These are phyloP conservation scores for Pseudocercospora ulei DNA, from an alignment of 2,329 filamentous ascomycete genomes.

Conservation along the genomic window DNA sequence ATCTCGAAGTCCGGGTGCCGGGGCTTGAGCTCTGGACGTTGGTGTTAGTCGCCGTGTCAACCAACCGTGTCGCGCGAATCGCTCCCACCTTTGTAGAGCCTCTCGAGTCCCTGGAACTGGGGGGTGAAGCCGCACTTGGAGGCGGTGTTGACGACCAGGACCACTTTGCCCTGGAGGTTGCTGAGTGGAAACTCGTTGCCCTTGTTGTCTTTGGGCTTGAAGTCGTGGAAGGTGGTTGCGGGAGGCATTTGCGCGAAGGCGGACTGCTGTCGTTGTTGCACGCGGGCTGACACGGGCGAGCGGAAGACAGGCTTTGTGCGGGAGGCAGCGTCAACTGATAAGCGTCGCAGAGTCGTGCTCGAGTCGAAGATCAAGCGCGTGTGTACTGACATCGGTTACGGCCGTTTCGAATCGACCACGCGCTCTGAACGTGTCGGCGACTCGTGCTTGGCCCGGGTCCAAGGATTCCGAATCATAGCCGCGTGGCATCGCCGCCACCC, in stretches of 20 bases:
- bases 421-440: no score
- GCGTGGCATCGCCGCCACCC: no score
- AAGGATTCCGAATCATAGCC: conserved; percentile 3
- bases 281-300: conserved; percentile 5
- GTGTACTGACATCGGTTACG: conserved; percentile 5
- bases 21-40: conserved; percentile 46
- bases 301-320: conserved; percentile 5
- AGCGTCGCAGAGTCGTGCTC: conserved; percentile 5
- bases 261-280: conserved; percentile 9
- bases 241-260: conserved; percentile 49
- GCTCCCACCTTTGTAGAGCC: conserved; percentile 61
- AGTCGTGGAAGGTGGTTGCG: conserved; percentile 68
- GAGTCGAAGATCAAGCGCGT: conserved; percentile 2
- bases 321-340: conserved; percentile 5
- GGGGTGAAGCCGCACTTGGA: conserved; percentile 98
- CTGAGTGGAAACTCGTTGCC: conserved; percentile 51
- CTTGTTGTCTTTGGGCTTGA: conserved; percentile 9
- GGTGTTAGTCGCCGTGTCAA: conserved; percentile 7
- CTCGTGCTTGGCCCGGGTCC: conserved; percentile 1
- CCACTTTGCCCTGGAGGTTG: conserved; percentile 77
- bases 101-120: conserved; percentile 84
- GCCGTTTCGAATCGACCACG: conserved; percentile 4
- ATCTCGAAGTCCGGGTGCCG: conserved; percentile 69
- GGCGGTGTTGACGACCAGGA: conserved; percentile 93
- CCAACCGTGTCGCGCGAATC: background rate